Evolutionary conservation across 1,284 basidiomycete species (phyloP).

Genomic region (Cerioporus squamosus): DNA sequence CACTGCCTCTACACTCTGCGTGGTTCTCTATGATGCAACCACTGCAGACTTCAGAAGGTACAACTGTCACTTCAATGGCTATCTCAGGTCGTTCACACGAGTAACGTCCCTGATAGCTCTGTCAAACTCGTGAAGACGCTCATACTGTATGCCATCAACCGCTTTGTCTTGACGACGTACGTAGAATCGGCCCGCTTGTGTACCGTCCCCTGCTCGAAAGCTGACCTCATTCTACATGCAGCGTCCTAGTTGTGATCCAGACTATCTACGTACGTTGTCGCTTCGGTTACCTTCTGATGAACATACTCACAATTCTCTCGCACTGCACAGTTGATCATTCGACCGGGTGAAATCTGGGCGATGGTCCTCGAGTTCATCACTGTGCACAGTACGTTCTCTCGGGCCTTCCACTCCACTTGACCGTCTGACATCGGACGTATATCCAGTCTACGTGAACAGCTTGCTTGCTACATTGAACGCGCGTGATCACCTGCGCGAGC

Average conservation of each 20-base stretch:
- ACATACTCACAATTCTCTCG: too few species aligned
- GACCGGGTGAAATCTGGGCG: not conserved
- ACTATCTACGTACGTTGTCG: not conserved
- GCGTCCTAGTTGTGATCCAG: not conserved
- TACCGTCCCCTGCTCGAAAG: too few species aligned
- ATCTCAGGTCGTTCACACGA: too few species aligned
- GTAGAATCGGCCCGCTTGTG: too few species aligned
- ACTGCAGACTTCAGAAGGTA: not conserved
- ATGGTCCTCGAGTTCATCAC: not conserved
- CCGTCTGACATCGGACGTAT: not conserved
- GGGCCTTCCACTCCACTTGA: not conserved
- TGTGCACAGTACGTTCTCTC: not conserved
- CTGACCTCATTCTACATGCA: not conserved
- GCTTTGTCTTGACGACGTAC: not conserved
- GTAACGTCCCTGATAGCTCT: too few species aligned
- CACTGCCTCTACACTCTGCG: not conserved
- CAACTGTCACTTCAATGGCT: too few species aligned
- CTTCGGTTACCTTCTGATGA: not conserved
- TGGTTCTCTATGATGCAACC: not conserved
- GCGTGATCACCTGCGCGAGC: not conserved
- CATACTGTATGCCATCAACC: not conserved
- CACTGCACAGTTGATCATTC: not conserved
- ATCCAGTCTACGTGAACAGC: not conserved
- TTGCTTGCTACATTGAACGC: not conserved
- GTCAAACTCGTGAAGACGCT: not conserved